These are phyloP conservation scores for Saccharum hybrid DNA, from an alignment of 202 grass and related monocot species.

Conservation along the genomic window DNA sequence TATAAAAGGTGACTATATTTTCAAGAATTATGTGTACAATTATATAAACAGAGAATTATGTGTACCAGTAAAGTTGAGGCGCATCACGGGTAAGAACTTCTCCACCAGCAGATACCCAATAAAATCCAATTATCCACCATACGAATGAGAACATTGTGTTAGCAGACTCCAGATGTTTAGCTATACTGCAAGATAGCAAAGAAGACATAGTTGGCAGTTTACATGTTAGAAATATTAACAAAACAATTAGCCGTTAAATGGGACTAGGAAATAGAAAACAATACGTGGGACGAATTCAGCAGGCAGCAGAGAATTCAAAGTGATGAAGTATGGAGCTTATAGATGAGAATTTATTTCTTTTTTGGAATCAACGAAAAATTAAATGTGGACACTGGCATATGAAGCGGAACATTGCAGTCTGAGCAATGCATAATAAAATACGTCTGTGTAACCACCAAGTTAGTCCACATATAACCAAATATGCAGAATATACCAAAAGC, in stretches of 20 bases:
- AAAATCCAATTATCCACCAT: constrained; percentile 88
- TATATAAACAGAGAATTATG: not conserved
- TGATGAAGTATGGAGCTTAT: not conserved
- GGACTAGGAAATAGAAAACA: not conserved
- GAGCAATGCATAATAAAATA: not conserved
- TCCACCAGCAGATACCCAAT: constrained; percentile 71
- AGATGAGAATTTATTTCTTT: not conserved
- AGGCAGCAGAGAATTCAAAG: not conserved
- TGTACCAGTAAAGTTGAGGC: constrained; percentile 73
- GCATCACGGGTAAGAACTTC: constrained; percentile 58
- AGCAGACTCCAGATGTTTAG: constrained; percentile 69
- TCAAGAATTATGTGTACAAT: constrained; percentile 16
- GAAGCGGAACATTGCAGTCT: constrained; percentile 15
- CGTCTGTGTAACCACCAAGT: not conserved
- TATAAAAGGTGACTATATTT: not conserved
- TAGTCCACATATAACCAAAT: constrained; percentile 1
- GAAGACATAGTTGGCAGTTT: not conserved
- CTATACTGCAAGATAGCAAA: constrained; percentile 51
- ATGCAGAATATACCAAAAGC: constrained; percentile 13
- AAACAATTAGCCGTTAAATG: not conserved
- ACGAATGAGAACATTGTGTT: constrained; percentile 81
- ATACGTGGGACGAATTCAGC: not conserved
- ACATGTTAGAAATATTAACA: not conserved
- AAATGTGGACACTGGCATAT: not conserved
- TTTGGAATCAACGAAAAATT: not conserved